A percentile compares a stretch with the other conserved stretches of the same genome.
phyloP scores from a whole-genome alignment of 805 yeast species.

The Martiniozyma abietophila region DNA sequence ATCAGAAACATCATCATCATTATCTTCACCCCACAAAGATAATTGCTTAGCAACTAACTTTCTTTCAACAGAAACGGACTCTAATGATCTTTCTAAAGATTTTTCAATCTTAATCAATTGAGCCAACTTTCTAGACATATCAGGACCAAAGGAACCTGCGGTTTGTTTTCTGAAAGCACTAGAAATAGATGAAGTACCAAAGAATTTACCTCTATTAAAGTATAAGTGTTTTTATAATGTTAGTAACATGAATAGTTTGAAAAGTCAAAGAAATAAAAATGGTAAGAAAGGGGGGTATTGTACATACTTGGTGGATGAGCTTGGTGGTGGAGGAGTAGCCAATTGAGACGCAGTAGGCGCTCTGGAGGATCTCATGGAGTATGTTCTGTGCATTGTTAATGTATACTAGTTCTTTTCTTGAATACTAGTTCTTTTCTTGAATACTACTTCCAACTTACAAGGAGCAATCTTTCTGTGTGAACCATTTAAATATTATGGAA shows the following conservation, averaged over 20 bases:
- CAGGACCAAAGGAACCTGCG: conserved; percentile 93
- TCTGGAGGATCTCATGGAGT: conserved; percentile 87
- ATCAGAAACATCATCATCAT: conserved; percentile 95
- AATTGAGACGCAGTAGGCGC: conserved; percentile 97
- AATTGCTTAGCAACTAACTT: conserved; percentile 95
- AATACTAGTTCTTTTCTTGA: too few relatives aligned
- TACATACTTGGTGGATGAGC: conserved; percentile 60
- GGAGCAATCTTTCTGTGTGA: too few relatives aligned
- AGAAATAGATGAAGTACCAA: conserved; percentile 66
- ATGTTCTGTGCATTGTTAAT: conserved; percentile 85
- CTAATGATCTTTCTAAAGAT: conserved; percentile 88
- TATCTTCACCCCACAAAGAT: conserved; percentile 96
- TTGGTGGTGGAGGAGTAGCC: conserved; percentile 93
- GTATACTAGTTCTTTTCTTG: too few relatives aligned
- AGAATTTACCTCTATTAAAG: conserved; percentile 45
- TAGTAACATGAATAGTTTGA: not conserved
- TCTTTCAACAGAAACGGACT: conserved; percentile 87
- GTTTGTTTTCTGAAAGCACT: conserved; percentile 68
- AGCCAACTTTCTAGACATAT: conserved; percentile 83
- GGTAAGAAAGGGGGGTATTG: too few relatives aligned
- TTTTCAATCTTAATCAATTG: conserved; percentile 94
- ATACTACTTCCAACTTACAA: too few relatives aligned
- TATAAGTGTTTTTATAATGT: not conserved
- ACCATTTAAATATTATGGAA: too few relatives aligned
- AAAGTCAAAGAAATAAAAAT: not conserved